Evolutionary conservation across 352 stramenopile genomes (phyloP).

Genomic region (Thalassiosira exigua): DNA sequence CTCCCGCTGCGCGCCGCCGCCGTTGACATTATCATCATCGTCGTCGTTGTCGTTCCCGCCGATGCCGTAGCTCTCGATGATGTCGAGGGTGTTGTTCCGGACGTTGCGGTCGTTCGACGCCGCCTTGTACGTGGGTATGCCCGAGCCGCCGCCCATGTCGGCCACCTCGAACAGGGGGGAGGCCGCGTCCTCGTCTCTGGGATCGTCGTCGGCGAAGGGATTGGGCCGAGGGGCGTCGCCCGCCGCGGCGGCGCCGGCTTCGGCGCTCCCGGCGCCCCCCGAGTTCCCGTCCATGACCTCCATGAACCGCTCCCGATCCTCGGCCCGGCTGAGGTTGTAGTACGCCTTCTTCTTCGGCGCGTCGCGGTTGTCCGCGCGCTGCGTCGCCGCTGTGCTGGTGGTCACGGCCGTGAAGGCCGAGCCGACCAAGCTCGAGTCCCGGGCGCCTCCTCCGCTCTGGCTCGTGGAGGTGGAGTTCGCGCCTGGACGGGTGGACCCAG

Average conservation of each 20-base stretch:
- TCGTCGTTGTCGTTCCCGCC: too few relatives aligned
- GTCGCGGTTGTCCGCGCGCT: background rate
- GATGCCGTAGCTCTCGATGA: background rate
- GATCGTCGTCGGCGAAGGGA: background rate
- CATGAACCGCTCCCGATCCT: background rate
- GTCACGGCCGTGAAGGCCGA: background rate
- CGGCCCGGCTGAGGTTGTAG: slow-evolving; percentile 12
- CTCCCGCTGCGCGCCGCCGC: slow-evolving; percentile 1
- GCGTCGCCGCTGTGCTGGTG: slow-evolving; percentile 2
- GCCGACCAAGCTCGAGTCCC: background rate
- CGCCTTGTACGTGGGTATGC: background rate
- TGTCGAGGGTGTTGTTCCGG: background rate
- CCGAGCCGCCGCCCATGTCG: background rate
- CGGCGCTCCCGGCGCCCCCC: background rate
- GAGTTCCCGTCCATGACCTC: slow-evolving; percentile 10
- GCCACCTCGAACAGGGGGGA: slow-evolving; percentile 9
- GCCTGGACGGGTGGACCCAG: too few relatives aligned
- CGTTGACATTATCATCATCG: background rate
- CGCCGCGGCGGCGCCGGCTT: background rate
- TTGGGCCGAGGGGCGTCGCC: background rate
- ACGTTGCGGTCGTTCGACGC: background rate
- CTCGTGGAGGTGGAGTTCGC: too few relatives aligned
- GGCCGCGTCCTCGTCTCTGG: background rate
- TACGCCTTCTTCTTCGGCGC: background rate
- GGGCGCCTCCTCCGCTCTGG: too few relatives aligned